Percentiles rank a stretch among this genome's conserved stretches.
Evolutionary conservation across 306 rosid genomes (phyloP).

Genomic region (Cicer yamashitae): DNA sequence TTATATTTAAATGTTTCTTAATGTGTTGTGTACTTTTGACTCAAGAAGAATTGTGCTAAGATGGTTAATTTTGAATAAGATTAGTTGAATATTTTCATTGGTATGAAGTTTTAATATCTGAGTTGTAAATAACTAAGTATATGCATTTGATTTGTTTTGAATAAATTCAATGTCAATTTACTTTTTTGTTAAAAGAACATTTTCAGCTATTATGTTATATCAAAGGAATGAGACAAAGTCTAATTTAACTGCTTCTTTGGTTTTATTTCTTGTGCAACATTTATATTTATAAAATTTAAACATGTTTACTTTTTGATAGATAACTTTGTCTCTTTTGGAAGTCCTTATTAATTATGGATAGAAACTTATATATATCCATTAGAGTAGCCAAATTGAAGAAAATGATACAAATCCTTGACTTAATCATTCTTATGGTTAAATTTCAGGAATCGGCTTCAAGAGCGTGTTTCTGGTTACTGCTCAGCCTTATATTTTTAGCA

Average conservation of each 20-base stretch:
- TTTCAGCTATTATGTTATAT: neutral
- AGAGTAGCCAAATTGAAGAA: neutral
- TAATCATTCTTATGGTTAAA: conserved; percentile 23
- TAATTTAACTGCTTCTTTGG: conserved; percentile 20
- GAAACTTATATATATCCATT: neutral
- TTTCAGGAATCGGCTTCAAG: conserved; percentile 85
- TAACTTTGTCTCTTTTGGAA: neutral
- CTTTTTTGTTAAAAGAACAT: neutral
- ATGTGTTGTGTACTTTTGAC: neutral
- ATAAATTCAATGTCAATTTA: neutral
- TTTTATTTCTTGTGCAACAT: neutral
- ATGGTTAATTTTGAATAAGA: conserved; percentile 3
- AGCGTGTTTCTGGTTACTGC: conserved; percentile 78
- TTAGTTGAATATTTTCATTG: neutral
- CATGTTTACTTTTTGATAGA: neutral
- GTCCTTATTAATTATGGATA: neutral
- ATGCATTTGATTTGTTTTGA: neutral
- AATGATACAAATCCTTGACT: conserved; percentile 22
- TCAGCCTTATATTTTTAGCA: conserved; percentile 74
- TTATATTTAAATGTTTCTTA: neutral
- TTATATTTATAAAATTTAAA: neutral
- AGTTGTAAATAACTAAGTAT: neutral
- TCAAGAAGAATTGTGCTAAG: neutral
- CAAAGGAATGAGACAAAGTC: conserved; percentile 1
- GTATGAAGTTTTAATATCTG: neutral